These are phyloP conservation scores for Sphaerostilbella broomeana DNA, from an alignment of 2,329 filamentous ascomycete genomes.

Conservation along the genomic window DNA sequence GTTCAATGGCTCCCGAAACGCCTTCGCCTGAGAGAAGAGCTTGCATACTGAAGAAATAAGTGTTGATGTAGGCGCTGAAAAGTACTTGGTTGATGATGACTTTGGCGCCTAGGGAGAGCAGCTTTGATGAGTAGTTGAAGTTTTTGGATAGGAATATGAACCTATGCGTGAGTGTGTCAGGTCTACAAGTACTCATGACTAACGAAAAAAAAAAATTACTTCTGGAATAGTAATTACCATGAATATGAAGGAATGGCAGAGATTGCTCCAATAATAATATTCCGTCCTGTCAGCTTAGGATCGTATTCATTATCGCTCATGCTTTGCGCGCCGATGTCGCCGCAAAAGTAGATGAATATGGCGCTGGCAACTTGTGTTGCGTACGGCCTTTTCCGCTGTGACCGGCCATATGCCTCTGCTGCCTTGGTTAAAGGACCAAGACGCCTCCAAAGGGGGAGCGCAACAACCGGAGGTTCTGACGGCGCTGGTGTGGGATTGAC, in stretches of 20 bases:
- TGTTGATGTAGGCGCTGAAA: conserved; percentile 79
- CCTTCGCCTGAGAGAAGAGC: conserved; percentile 65
- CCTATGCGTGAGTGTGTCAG: conserved; percentile 40
- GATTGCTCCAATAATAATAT: conserved; percentile 66
- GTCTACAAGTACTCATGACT: background rate
- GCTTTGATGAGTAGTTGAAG: conserved; percentile 77
- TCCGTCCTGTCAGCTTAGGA: conserved; percentile 59
- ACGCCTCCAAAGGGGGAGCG: conserved; percentile 43
- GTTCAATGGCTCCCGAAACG: conserved; percentile 57
- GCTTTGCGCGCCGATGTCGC: conserved; percentile 70
- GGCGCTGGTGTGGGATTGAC: background rate
- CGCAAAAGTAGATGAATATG: conserved; percentile 70
- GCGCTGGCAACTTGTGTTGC: conserved; percentile 72
- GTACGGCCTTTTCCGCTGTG: conserved; percentile 67
- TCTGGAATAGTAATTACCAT: conserved; percentile 51
- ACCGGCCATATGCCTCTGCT: conserved; percentile 57
- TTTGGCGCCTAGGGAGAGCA: conserved; percentile 66
- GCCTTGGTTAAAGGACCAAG: conserved; percentile 50
- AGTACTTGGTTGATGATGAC: conserved; percentile 71
- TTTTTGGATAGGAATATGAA: conserved; percentile 70
- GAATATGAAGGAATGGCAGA: conserved; percentile 72
- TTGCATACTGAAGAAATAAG: conserved; percentile 77
- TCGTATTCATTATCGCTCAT: conserved; percentile 61
- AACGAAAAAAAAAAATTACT: background rate
- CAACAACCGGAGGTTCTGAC: background rate